These are phyloP conservation scores for Boletus smithii DNA, from an alignment of 1,284 basidiomycete genomes.

Conservation along the genomic window DNA sequence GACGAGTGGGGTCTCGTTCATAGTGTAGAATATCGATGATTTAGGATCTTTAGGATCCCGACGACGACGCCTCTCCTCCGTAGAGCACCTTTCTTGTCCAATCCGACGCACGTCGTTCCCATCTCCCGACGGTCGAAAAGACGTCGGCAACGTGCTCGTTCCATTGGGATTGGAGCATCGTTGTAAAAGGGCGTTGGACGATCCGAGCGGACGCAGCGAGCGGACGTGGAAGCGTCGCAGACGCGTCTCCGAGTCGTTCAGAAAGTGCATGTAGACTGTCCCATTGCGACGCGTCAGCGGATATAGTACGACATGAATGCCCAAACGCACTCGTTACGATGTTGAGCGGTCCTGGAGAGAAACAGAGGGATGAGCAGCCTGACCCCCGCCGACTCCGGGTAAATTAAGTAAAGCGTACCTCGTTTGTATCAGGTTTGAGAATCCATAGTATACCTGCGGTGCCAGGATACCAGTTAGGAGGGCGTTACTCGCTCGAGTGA, in stretches of 20 bases:
- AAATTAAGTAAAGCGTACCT: slow-evolving; percentile 44
- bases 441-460: slow-evolving; percentile 56
- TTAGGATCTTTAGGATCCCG: background rate
- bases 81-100: slow-evolving; percentile 46
- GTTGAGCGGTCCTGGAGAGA: slow-evolving; percentile 46
- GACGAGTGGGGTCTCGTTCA: too few species aligned
- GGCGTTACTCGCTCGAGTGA: too few species aligned
- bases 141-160: slow-evolving; percentile 47
- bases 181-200: slow-evolving; percentile 40
- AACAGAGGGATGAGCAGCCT: background rate
- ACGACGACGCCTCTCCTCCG: slow-evolving; percentile 24
- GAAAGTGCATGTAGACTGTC: slow-evolving; percentile 49
- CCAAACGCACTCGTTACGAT: slow-evolving; percentile 45
- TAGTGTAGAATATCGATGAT: background rate
- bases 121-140: slow-evolving; percentile 40
- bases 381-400: too few species aligned
- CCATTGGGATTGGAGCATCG: slow-evolving; percentile 48
- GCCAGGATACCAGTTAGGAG: background rate
- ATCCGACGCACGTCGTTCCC: slow-evolving; percentile 42
- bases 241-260: slow-evolving; percentile 45
- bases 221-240: slow-evolving; percentile 42
- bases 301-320: background rate
- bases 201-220: slow-evolving; percentile 50
- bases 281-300: background rate
- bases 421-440: slow-evolving; percentile 54